These are phyloP conservation scores for Arthrobotrys iridis DNA, from an alignment of 2,329 filamentous ascomycete species.

Conservation along the genomic window DNA sequence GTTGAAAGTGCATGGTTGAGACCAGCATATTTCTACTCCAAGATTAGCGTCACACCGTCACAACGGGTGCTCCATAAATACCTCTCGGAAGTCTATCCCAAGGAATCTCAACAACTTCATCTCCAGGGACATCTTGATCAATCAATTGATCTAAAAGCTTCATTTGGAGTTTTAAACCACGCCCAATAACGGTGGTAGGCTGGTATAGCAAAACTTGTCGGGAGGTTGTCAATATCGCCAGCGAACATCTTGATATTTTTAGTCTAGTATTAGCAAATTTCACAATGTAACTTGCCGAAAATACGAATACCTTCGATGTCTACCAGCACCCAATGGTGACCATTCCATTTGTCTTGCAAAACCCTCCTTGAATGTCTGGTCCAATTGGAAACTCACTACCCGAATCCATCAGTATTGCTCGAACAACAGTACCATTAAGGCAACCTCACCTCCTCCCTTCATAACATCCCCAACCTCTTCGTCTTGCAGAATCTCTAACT, in stretches of 20 bases:
- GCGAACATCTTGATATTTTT: constrained; percentile 32
- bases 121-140: constrained; percentile 45
- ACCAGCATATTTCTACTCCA: constrained; percentile 47
- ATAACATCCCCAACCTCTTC: constrained; percentile 38
- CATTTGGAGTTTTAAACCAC: constrained; percentile 42
- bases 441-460: constrained; percentile 29
- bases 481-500: constrained; percentile 39
- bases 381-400: constrained; percentile 36
- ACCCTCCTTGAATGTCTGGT: constrained; percentile 49
- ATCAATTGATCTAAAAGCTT: constrained; percentile 39
- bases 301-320: constrained; percentile 22
- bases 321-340: constrained; percentile 48
- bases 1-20: constrained; percentile 34
- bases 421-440: neutral
- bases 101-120: constrained; percentile 36
- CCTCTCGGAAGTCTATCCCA: constrained; percentile 51
- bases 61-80: neutral
- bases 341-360: constrained; percentile 47
- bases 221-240: constrained; percentile 39
- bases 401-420: neutral
- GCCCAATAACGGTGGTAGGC: constrained; percentile 40
- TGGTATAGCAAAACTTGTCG: constrained; percentile 48
- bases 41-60: neutral
- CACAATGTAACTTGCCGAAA: neutral
- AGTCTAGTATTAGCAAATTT: neutral